Conservation (phyloP, 805 yeast genomes). For the Lachancea waltii region DNA sequence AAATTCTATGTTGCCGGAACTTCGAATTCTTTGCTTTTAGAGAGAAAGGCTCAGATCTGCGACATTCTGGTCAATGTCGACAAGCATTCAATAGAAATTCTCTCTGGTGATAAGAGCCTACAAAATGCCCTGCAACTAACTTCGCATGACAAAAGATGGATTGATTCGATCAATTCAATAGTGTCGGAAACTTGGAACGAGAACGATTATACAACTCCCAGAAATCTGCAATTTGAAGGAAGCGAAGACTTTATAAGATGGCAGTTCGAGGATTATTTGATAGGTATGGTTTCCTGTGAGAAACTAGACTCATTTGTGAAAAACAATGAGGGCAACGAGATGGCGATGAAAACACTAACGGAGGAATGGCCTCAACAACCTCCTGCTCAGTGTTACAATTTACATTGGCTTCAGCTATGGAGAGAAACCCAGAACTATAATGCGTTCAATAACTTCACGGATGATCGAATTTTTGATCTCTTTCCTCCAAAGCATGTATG, state of each 20-base stretch:
- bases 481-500: slow-evolving; percentile 43
- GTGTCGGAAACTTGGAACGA: slow-evolving; percentile 43
- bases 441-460: slow-evolving; percentile 51
- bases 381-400: slow-evolving; percentile 38
- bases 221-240: slow-evolving; percentile 49
- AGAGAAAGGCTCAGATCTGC: slow-evolving; percentile 52
- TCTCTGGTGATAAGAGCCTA: slow-evolving; percentile 36
- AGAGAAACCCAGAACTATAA: slow-evolving; percentile 46
- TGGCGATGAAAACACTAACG: slow-evolving; percentile 32
- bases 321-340: slow-evolving; percentile 32
- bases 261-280: slow-evolving; percentile 84
- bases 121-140: slow-evolving; percentile 42
- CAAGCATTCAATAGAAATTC: slow-evolving; percentile 39
- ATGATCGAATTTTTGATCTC: slow-evolving; percentile 61
- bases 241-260: slow-evolving; percentile 84
- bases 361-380: slow-evolving; percentile 27
- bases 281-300: slow-evolving; percentile 64
- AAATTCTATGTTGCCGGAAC: slow-evolving; percentile 74
- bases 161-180: slow-evolving; percentile 46
- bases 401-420: slow-evolving; percentile 48
- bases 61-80: slow-evolving; percentile 74
- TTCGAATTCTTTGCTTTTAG: slow-evolving; percentile 73
- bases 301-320: slow-evolving; percentile 58
- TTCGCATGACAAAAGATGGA: slow-evolving; percentile 68
- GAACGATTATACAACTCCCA: slow-evolving; percentile 36